phyloP scores from a whole-genome alignment of 2,329 filamentous ascomycete species.

The Phyllosticta citribraziliensis region DNA sequence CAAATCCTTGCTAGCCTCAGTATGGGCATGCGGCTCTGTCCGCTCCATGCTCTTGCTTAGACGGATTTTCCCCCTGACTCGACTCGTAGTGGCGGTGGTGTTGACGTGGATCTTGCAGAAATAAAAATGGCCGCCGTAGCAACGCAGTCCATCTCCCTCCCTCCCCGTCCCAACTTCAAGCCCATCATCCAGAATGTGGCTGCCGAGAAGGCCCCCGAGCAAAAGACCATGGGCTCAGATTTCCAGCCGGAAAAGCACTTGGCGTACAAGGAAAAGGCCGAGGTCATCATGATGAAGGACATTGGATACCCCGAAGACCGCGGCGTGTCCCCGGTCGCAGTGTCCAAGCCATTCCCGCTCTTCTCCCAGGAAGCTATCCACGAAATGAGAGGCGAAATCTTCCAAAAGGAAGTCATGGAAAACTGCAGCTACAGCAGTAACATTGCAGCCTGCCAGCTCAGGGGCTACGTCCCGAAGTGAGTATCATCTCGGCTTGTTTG shows the following conservation, averaged over 20 bases:
- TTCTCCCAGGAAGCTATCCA: conserved; percentile 53
- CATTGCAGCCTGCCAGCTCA: conserved; percentile 45
- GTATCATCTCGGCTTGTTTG: conserved; percentile 18
- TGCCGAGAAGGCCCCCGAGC: conserved; percentile 9
- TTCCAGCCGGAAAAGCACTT: conserved; percentile 51
- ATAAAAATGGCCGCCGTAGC: conserved; percentile 21
- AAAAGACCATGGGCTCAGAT: conserved; percentile 14
- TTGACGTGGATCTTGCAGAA: not conserved
- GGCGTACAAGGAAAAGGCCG: conserved; percentile 39
- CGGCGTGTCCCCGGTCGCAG: conserved; percentile 53
- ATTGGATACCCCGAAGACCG: conserved; percentile 45
- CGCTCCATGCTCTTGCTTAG: not conserved
- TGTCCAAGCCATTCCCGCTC: conserved; percentile 55
- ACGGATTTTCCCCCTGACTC: not conserved
- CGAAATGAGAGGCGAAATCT: conserved; percentile 53
- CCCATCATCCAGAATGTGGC: conserved; percentile 23
- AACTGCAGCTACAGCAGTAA: conserved; percentile 52
- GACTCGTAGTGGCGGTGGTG: not conserved
- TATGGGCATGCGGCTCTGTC: not conserved
- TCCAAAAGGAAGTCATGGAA: conserved; percentile 45
- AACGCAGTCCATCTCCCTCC: conserved; percentile 19
- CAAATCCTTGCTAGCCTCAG: not conserved
- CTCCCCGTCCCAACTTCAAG: conserved; percentile 22
- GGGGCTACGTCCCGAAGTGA: conserved; percentile 48
- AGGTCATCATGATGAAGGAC: conserved; percentile 52